These are phyloP conservation scores for Letharia columbiana DNA, from an alignment of 495 filamentous ascomycete genomes.

Conservation along the genomic window DNA sequence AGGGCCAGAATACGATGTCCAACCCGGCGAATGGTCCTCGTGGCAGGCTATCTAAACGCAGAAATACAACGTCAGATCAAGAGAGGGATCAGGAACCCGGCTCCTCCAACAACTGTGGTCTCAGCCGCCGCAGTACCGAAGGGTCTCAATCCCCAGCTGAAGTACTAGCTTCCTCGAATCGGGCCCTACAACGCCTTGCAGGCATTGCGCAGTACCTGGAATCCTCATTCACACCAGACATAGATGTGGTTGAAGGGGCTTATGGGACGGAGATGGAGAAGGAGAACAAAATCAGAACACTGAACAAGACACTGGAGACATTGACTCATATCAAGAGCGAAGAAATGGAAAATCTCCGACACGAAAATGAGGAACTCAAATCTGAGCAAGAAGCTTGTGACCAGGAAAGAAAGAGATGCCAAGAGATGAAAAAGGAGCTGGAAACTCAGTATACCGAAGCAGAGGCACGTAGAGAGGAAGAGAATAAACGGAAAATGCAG, in stretches of 20 bases:
- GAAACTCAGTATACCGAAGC: slow-evolving; percentile 8
- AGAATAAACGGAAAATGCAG: slow-evolving; percentile 16
- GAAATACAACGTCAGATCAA: slow-evolving; percentile 9
- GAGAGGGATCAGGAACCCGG: slow-evolving; percentile 19
- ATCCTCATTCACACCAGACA: slow-evolving; percentile 5
- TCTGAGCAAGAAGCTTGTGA: slow-evolving; percentile 8
- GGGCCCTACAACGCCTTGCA: slow-evolving; percentile 19
- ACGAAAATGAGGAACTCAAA: slow-evolving; percentile 8
- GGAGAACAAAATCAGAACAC: slow-evolving; percentile 11
- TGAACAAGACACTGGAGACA: neutral
- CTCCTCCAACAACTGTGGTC: slow-evolving; percentile 13
- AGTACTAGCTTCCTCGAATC: slow-evolving; percentile 19
- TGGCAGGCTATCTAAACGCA: slow-evolving; percentile 15
- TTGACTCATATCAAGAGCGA: slow-evolving; percentile 11
- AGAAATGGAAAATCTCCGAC: slow-evolving; percentile 11
- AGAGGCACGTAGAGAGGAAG: slow-evolving; percentile 14
- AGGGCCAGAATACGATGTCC: slow-evolving; percentile 14
- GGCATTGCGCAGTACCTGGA: slow-evolving; percentile 13
- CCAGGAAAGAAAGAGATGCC: slow-evolving; percentile 9
- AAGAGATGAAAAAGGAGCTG: slow-evolving; percentile 8
- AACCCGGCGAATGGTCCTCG: slow-evolving; percentile 15
- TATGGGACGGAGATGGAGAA: slow-evolving; percentile 16
- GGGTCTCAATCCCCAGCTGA: slow-evolving; percentile 10
- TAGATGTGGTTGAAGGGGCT: slow-evolving; percentile 10
- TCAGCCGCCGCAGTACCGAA: slow-evolving; percentile 13